Evolutionary conservation across 345 rosid genomes (phyloP).

Genomic region (Cochlearia excelsa): DNA sequence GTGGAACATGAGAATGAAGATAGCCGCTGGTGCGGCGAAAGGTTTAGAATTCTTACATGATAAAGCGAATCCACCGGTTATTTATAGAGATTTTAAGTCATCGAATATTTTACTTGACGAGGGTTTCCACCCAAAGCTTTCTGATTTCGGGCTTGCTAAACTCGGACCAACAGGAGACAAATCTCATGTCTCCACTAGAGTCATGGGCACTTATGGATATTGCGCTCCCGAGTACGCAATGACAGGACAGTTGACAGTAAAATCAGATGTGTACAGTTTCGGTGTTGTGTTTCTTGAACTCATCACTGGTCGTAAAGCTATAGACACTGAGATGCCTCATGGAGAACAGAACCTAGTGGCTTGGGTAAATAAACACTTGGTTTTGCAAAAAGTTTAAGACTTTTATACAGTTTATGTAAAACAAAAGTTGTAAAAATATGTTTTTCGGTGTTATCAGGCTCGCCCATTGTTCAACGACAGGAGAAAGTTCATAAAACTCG

Average conservation of each 20-base stretch:
- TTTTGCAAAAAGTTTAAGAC: not conserved
- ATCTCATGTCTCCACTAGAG: slow-evolving; percentile 54
- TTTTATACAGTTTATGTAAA: not conserved
- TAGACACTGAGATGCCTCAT: slow-evolving; percentile 77
- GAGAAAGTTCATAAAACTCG: slow-evolving; percentile 69
- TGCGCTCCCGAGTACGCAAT: no score
- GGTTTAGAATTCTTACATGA: slow-evolving; percentile 95
- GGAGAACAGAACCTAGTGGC: slow-evolving; percentile 96
- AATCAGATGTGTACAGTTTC: slow-evolving; percentile 56
- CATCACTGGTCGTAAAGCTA: slow-evolving; percentile 20
- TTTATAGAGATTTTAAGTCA: slow-evolving; percentile 93
- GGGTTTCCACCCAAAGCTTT: slow-evolving; percentile 91
- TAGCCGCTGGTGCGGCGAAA: slow-evolving; percentile 97
- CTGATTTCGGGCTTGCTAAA: slow-evolving; percentile 97
- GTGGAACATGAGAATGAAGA: slow-evolving; percentile 97
- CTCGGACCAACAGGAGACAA: slow-evolving; percentile 97
- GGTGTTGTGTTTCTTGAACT: slow-evolving; percentile 93
- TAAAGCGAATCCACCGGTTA: slow-evolving; percentile 93
- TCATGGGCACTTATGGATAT: no score
- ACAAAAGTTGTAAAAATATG: not conserved
- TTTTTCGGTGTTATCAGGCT: slow-evolving; percentile 49
- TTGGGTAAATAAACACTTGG: slow-evolving; percentile 55
- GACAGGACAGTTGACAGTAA: no score
- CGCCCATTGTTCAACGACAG: slow-evolving; percentile 86
- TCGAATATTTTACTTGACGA: slow-evolving; percentile 88